These are phyloP conservation scores for Pythium phragmitis DNA, from an alignment of 352 stramenopile species.

Conservation along the genomic window DNA sequence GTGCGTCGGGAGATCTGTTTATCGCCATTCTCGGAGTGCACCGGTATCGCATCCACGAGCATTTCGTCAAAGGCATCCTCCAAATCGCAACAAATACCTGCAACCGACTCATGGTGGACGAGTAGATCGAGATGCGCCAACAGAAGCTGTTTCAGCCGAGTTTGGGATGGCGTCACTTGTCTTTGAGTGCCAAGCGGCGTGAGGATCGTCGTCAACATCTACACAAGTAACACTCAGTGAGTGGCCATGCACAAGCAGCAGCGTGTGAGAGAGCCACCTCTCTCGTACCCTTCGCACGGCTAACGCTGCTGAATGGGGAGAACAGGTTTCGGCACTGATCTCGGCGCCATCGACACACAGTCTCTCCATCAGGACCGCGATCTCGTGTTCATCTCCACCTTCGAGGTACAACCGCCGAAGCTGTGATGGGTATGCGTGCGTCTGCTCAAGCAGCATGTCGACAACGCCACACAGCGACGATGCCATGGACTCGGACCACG, in stretches of 20 bases:
- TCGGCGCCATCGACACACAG: background rate
- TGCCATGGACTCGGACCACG: conserved; percentile 1
- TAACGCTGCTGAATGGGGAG: conserved; percentile 14
- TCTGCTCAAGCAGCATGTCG: conserved; percentile 20
- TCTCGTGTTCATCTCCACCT: conserved; percentile 3
- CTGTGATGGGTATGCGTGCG: conserved; percentile 4
- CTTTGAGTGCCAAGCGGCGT: background rate
- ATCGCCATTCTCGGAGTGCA: background rate
- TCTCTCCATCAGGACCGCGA: conserved; percentile 11
- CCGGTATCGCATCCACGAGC: background rate
- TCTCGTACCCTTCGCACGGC: conserved; percentile 8
- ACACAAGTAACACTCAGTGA: background rate
- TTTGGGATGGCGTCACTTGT: background rate
- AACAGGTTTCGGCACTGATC: conserved; percentile 6
- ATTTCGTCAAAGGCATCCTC: conserved; percentile 6
- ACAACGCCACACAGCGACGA: conserved; percentile 2
- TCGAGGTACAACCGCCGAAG: conserved; percentile 17
- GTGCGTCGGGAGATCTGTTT: background rate
- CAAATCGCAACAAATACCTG: conserved; percentile 6
- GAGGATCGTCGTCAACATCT: background rate
- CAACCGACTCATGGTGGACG: background rate
- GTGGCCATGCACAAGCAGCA: background rate
- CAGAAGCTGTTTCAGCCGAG: conserved; percentile 5
- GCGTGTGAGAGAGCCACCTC: background rate
- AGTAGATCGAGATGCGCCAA: conserved; percentile 12